A percentile compares a stretch with the other conserved stretches of the same genome.
These are phyloP conservation scores for Rhytidhysteron rufulum DNA, from an alignment of 2,329 filamentous ascomycete species.

Conservation along the genomic window DNA sequence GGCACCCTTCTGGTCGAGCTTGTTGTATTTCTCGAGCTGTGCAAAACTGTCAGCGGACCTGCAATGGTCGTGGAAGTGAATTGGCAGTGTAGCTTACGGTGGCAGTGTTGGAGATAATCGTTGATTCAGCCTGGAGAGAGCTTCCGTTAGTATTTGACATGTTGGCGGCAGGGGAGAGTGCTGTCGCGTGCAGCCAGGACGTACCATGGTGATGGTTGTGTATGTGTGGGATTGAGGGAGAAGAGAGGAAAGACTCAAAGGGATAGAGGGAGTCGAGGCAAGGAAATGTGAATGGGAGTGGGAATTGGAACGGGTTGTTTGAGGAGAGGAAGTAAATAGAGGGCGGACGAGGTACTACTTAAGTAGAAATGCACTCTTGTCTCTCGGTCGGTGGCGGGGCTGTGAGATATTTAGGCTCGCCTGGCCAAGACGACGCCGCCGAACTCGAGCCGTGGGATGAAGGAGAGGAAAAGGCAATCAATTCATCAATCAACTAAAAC, in stretches of 20 bases:
- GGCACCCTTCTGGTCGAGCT: conserved; percentile 81
- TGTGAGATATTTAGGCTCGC: conserved; percentile 21
- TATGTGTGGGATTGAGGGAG: not conserved
- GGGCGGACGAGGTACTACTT: not conserved
- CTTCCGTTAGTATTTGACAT: too few relatives aligned
- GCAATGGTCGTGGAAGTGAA: conserved; percentile 15
- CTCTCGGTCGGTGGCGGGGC: conserved; percentile 32
- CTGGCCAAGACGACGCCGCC: conserved; percentile 31
- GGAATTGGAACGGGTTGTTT: too few relatives aligned
- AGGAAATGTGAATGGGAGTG: too few relatives aligned
- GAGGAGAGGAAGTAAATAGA: not conserved
- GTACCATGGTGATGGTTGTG: conserved; percentile 7
- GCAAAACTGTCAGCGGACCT: conserved; percentile 17
- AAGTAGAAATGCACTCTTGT: conserved; percentile 6
- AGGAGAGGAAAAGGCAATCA: conserved; percentile 21
- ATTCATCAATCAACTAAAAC: too few relatives aligned
- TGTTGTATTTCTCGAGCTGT: conserved; percentile 93
- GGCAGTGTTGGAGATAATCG: conserved; percentile 46
- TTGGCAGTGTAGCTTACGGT: conserved; percentile 38
- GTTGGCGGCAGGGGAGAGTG: too few relatives aligned
- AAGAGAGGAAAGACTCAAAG: not conserved
- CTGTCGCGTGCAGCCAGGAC: too few relatives aligned
- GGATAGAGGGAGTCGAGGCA: not conserved
- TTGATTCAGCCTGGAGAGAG: conserved; percentile 34
- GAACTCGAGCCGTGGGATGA: conserved; percentile 37